Evolutionary conservation across 805 yeast species (phyloP), one percentile per base, ranked within the genome.

Genomic region (Lipomyces yamadae): DNA sequence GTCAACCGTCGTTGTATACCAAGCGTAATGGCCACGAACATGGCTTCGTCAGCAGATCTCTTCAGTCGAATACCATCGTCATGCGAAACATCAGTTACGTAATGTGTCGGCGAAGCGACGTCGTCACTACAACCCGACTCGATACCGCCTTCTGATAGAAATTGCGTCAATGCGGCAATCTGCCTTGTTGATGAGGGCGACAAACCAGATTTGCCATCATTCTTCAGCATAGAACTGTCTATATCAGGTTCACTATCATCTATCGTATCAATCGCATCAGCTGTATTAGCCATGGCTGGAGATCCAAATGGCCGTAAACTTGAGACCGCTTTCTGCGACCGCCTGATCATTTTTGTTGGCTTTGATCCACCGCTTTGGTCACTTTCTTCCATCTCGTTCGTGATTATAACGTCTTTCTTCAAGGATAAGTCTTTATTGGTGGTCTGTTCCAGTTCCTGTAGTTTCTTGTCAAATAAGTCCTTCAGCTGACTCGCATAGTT

Each of bases 241-340:
- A n/a, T 58, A 10, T 62, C 66, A 18, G 29, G 3, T 18, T 65
- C 65, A 32, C 56, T 61, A 13, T 65, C 65, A n/a, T 48, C 69
- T 13, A n/a, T n/a, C 42, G 37, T 18, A 24, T 54, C 56, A 8
- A n/a, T 39, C 37, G 48, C 35, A 11, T 37, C 37, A 24, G n/a
- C 37, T 3, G 42, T 45, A 42, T 42, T 42, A 29, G 42, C 11
- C 15, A 48, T 8, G 6, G 62, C 60, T 7, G 63, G 61, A 5
- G 65, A 52, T 45, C 70, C 70, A 34, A 48, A 58, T 37, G 70
- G 70, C 8, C 67, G 64, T 35, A 67, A 24, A 24, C 57, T 37
- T 10, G 70, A 53, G 5, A 64, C 57, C 24, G 63, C 56, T 50
- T 67, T 67, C 11, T 45, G 54, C 29, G 69, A 66, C 7, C 32